These are phyloP conservation scores for Ilyonectria sp. DNA, from an alignment of 2,329 filamentous ascomycete species.

Conservation along the genomic window DNA sequence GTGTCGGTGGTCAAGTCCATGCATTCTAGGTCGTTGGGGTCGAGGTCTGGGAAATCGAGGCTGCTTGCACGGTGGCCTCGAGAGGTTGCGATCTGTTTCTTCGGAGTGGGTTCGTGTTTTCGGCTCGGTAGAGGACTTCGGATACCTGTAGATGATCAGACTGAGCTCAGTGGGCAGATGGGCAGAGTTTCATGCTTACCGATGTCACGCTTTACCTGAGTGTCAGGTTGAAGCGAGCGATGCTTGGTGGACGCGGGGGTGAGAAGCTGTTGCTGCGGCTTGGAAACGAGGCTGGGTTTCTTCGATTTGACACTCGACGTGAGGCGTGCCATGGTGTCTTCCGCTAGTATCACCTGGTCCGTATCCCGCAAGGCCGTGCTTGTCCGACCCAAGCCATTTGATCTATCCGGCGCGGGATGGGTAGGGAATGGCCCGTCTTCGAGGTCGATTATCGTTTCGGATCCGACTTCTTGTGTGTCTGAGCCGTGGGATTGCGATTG, in stretches of 20 bases:
- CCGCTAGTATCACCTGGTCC: slow-evolving; percentile 46
- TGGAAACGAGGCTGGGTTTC: slow-evolving; percentile 61
- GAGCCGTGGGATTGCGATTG: slow-evolving; percentile 45
- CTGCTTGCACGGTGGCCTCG: slow-evolving; percentile 36
- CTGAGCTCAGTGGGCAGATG: background rate
- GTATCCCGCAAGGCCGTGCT: slow-evolving; percentile 44
- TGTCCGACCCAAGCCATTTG: slow-evolving; percentile 43
- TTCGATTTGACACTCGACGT: slow-evolving; percentile 61
- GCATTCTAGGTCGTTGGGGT: slow-evolving; percentile 54
- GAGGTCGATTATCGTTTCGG: slow-evolving; percentile 9
- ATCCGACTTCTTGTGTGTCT: slow-evolving; percentile 17
- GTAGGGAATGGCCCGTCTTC: slow-evolving; percentile 19
- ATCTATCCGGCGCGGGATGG: slow-evolving; percentile 24
- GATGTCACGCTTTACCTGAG: slow-evolving; percentile 28
- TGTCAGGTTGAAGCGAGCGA: slow-evolving; percentile 36
- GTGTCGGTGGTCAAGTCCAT: slow-evolving; percentile 60
- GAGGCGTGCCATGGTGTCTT: slow-evolving; percentile 62
- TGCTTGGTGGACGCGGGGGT: slow-evolving; percentile 54
- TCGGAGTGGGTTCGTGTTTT: slow-evolving; percentile 44
- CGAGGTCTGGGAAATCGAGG: slow-evolving; percentile 55
- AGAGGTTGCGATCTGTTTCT: slow-evolving; percentile 41
- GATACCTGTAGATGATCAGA: slow-evolving; percentile 26
- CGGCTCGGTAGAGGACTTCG: slow-evolving; percentile 41
- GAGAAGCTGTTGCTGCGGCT: slow-evolving; percentile 56
- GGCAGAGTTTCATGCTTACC: slow-evolving; percentile 23